Evolutionary conservation across 129 eudicot species (phyloP), one percentile per base, ranked within the genome.

Genomic region (Chrysanthemum makinoi): DNA sequence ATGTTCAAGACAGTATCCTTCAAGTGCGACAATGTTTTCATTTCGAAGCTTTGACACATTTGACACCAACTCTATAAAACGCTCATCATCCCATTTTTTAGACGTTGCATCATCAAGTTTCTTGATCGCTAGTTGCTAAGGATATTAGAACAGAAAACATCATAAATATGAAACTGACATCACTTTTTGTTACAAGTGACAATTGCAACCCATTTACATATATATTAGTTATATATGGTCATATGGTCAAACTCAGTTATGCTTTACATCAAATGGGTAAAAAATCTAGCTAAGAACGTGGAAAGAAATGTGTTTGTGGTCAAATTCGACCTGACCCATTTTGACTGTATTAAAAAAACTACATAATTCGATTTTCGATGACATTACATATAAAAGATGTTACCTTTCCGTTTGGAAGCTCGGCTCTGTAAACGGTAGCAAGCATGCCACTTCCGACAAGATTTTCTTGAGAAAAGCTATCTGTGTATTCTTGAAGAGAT

Each of bases 1-100:
- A 68, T 87, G 90, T 79, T 87, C 98, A 43, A 82, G 62, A 77
- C 98, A 89, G 78, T 89, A 94, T 26, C 98, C 98, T 64, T 86
- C 82, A 4, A 89, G 85, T 76, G 88, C 87, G 53, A 95, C 87
- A 50, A 95, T 73, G 62, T 88, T 95, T 61, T 82, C 82, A 68
- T 90, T 96, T 57, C 75, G 88, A 58, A 95, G 89, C 61, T 86
- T 80, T 9, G 99, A 83, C 50, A 90, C 46, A 19, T 51, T 81
- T 30, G 91, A 75, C 16, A 90, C 89, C 1, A 90, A 80, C 75
- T 88, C 84, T 52, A 86, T 81, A 82, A 90, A 95, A 53, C 84
- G 89, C 50, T 72, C 81, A 65, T 86, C 90, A 11, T 71, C 76
- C 88, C 83, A 79, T 69, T 84, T 80, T 62, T 68, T 72, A 65